Conservation (phyloP, 495 filamentous ascomycete genomes). For the Aspergillus sclerotioniger region DNA sequence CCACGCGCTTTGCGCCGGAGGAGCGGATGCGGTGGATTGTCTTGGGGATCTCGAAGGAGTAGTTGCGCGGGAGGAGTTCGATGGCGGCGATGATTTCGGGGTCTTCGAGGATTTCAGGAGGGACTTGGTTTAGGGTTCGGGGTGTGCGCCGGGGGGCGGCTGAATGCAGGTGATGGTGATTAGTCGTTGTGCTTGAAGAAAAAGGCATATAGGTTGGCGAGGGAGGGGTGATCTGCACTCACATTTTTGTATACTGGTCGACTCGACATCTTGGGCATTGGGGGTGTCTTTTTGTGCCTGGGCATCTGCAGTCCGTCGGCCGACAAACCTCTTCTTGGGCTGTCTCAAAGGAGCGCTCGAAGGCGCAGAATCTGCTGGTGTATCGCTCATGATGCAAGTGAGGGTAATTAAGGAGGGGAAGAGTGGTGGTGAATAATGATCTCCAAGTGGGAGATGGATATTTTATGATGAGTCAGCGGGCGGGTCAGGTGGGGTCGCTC, state of each 20-base stretch:
- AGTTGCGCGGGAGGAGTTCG: conserved; percentile 82
- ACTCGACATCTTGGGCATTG: conserved; percentile 58
- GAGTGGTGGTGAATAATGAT: background rate
- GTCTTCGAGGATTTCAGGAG: conserved; percentile 80
- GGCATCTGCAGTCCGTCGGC: conserved; percentile 60
- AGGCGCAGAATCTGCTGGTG: conserved; percentile 2
- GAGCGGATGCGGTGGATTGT: conserved; percentile 92
- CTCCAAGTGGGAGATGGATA: conserved; percentile 17
- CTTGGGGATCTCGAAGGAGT: conserved; percentile 97
- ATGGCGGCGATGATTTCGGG: conserved; percentile 87
- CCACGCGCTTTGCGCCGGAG: conserved; percentile 71
- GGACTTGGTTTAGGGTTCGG: conserved; percentile 83
- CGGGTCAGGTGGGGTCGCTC: conserved; percentile 20
- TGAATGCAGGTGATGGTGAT: conserved; percentile 24
- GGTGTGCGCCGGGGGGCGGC: conserved; percentile 64
- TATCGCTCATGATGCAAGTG: conserved; percentile 17
- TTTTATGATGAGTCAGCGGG: conserved; percentile 8
- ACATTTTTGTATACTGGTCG: conserved; percentile 52
- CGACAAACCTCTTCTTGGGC: conserved; percentile 80
- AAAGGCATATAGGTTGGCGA: background rate
- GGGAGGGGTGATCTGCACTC: background rate
- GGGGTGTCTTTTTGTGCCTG: conserved; percentile 43
- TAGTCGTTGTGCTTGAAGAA: background rate
- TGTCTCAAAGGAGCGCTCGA: conserved; percentile 31
- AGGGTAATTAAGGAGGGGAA: background rate